These are phyloP conservation scores for Penicillium paneum DNA, from an alignment of 2,329 filamentous ascomycete genomes.

Conservation along the genomic window DNA sequence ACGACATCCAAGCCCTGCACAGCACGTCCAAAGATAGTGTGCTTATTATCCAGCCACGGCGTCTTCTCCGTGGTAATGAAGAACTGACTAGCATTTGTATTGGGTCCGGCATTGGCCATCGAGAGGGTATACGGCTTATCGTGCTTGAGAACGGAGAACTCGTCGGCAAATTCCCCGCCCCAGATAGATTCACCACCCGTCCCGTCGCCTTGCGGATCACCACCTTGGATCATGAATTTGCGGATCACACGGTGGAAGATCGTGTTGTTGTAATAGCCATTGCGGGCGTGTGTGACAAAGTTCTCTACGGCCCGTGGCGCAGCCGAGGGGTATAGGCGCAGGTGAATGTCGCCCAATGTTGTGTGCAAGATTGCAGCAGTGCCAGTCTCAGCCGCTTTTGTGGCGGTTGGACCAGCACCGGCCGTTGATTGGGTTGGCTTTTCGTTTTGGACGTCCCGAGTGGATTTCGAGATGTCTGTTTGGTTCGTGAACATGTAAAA, in stretches of 20 bases:
- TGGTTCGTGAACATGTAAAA: constrained; percentile 99
- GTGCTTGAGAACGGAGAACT: constrained; percentile 86
- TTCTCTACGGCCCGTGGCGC: constrained; percentile 96
- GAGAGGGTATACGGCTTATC: constrained; percentile 95
- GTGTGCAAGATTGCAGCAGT: constrained; percentile 85
- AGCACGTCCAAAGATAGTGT: constrained; percentile 91
- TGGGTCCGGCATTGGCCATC: constrained; percentile 96
- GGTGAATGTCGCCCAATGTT: constrained; percentile 86
- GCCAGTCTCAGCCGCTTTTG: constrained; percentile 68
- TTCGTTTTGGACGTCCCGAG: constrained; percentile 91
- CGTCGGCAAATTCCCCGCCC: constrained; percentile 89
- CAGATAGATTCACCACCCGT: constrained; percentile 90
- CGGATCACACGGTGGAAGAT: constrained; percentile 96
- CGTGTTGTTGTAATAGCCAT: constrained; percentile 94
- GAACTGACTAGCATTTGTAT: constrained; percentile 95
- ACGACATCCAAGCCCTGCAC: constrained; percentile 90
- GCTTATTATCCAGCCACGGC: constrained; percentile 92
- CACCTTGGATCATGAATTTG: constrained; percentile 94
- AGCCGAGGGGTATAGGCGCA: constrained; percentile 87
- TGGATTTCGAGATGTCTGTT: constrained; percentile 73
- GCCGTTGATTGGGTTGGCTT: constrained; percentile 66
- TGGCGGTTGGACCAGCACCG: constrained; percentile 47
- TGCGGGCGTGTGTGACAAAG: constrained; percentile 85
- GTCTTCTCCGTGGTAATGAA: constrained; percentile 98
- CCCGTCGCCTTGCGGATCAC: constrained; percentile 82